phyloP scores from a whole-genome alignment of 805 yeast genomes.

The Candida fluviatilis region DNA sequence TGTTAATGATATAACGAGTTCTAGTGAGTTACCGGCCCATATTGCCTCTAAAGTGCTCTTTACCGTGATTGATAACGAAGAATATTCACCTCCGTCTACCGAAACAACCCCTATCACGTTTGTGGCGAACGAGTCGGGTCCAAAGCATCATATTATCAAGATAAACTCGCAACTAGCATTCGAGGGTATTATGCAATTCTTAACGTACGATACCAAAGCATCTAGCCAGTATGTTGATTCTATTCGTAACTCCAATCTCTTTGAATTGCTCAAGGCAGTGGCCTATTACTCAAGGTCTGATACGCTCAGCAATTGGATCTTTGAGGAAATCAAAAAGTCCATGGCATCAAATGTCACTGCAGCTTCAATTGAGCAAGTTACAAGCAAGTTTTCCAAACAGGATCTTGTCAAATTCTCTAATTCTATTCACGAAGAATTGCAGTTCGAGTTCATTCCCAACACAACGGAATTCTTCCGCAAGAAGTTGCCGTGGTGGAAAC shows the following conservation, averaged over 20 bases:
- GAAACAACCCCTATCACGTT: conserved; percentile 25
- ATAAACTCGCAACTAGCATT: conserved; percentile 23
- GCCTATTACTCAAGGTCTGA: conserved; percentile 25
- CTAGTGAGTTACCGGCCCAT: neutral
- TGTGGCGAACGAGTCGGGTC: conserved; percentile 7
- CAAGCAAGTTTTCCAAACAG: conserved; percentile 17
- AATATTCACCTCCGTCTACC: conserved; percentile 32
- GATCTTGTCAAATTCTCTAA: conserved; percentile 26
- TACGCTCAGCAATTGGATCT: conserved; percentile 19
- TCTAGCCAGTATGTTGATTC: conserved; percentile 26
- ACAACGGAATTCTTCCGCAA: conserved; percentile 25
- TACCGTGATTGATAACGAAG: conserved; percentile 35
- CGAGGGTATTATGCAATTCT: conserved; percentile 27
- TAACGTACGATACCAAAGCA: conserved; percentile 27
- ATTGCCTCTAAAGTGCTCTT: conserved; percentile 22
- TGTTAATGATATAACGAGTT: neutral
- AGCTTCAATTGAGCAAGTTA: conserved; percentile 12
- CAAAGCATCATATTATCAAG: conserved; percentile 24
- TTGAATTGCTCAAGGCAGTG: conserved; percentile 27
- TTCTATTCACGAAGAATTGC: conserved; percentile 34
- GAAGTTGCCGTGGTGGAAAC: conserved; percentile 37
- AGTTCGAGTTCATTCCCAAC: conserved; percentile 27
- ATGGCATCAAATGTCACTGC: conserved; percentile 13
- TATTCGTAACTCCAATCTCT: conserved; percentile 30
- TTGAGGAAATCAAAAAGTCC: conserved; percentile 13